These are phyloP conservation scores for Flaveria trinervia DNA, from an alignment of 129 eudicot species.

Conservation along the genomic window DNA sequence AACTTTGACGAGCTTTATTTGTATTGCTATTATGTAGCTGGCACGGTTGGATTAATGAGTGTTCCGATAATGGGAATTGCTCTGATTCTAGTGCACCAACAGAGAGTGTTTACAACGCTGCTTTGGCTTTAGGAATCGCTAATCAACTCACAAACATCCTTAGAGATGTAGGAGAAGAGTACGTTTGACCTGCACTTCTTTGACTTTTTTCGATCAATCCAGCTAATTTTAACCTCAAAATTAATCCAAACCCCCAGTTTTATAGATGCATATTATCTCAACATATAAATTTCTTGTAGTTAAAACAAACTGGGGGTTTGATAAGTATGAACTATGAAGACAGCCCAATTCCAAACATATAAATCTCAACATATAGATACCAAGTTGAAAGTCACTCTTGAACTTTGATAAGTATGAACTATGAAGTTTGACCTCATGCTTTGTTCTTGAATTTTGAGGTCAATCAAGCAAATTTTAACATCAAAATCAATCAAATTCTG, in stretches of 20 bases:
- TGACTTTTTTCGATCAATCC: slow-evolving; percentile 1
- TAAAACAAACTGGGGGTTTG: background rate
- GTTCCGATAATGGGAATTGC: slow-evolving; percentile 98
- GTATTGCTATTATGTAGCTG: slow-evolving; percentile 95
- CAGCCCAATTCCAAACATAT: no score
- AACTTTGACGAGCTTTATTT: slow-evolving; percentile 95
- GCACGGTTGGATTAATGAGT: slow-evolving; percentile 97
- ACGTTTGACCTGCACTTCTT: slow-evolving; percentile 36
- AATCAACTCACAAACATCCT: slow-evolving; percentile 96
- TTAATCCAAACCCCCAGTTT: background rate
- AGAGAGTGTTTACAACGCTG: slow-evolving; percentile 90
- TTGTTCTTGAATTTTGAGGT: background rate
- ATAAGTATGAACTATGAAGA: background rate
- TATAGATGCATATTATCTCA: background rate
- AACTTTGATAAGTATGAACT: background rate
- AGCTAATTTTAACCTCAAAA: background rate
- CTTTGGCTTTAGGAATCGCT: slow-evolving; percentile 87
- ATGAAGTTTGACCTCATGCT: slow-evolving; percentile 11
- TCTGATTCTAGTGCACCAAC: slow-evolving; percentile 75
- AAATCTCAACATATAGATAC: no score
- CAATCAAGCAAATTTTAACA: background rate
- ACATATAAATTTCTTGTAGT: background rate
- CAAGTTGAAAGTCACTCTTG: background rate
- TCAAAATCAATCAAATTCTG: background rate
- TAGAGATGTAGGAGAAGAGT: slow-evolving; percentile 99